Conservation (phyloP, 768 basidiomycete genomes). For the Suillus hirtellus region DNA sequence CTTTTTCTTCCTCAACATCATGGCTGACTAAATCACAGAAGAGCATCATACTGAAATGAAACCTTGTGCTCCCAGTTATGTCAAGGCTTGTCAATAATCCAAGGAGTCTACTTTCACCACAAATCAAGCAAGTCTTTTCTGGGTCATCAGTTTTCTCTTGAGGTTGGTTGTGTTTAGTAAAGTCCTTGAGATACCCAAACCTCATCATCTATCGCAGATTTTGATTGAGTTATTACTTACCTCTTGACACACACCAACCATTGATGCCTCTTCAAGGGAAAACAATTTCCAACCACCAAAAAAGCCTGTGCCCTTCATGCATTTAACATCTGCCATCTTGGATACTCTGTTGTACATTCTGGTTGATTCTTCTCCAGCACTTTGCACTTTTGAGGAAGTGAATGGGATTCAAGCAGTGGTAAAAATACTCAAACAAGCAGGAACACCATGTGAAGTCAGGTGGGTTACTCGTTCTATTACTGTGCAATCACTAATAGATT, state of each 20-base stretch:
- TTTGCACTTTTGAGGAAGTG: conserved; percentile 76
- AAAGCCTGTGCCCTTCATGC: conserved; percentile 25
- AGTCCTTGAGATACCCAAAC: neutral
- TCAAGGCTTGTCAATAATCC: conserved; percentile 66
- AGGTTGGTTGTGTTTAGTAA: conserved; percentile 46
- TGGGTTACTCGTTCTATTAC: conserved; percentile 59
- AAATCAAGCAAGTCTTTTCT: conserved; percentile 65
- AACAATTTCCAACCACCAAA: conserved; percentile 24
- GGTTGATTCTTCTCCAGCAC: conserved; percentile 78
- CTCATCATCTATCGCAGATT: conserved; percentile 45
- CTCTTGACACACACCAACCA: conserved; percentile 59
- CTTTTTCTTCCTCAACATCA: neutral
- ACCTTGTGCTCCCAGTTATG: conserved; percentile 53
- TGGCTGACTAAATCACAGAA: conserved; percentile 25
- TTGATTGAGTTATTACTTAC: conserved; percentile 70
- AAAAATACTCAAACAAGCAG: conserved; percentile 83
- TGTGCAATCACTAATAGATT: conserved; percentile 8
- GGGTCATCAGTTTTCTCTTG: conserved; percentile 64
- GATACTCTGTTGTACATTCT: conserved; percentile 86
- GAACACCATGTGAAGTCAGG: conserved; percentile 87
- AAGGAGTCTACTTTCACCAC: conserved; percentile 77
- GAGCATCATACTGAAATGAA: conserved; percentile 50
- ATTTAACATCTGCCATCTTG: conserved; percentile 72
- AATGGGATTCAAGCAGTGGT: conserved; percentile 82
- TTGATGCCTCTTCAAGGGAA: conserved; percentile 17